Evolutionary conservation across 2,329 filamentous ascomycete species (phyloP), one percentile per base, ranked within the genome.

Genomic region (Cytospora leucostoma): DNA sequence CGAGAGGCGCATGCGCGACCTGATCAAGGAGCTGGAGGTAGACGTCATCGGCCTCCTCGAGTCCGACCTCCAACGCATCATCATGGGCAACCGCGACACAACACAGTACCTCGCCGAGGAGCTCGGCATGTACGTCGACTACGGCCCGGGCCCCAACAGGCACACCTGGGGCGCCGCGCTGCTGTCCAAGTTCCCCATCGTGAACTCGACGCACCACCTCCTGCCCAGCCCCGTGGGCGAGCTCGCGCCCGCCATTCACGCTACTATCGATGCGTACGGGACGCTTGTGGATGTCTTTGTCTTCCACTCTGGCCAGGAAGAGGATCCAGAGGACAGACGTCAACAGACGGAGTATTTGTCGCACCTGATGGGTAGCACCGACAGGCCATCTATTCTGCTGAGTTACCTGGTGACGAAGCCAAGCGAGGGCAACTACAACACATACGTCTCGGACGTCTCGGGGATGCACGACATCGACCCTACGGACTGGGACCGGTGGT

Each of bases 71-170:
- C 95, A 99, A 78, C 91, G 94, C 69, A 97, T 99, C 78, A 99
- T 99, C 80, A 99, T 98, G 95, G 95, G 95, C 72, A 99, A 98
- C 78, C 90, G 95, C 68, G 95, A 99, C 74, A 90, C 92, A 10
- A 97, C 95, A 1, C 95, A 98, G 74, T 96, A 92, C 77, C 84
- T 99, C 10, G 93, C 95, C 21, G 94, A 98, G 74, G 93, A 99
- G 69, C 84, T 99, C 12, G 95, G 95, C 70, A 99, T 99, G 95
- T 99, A 97, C 73, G 93, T 96, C 56, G 95, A 99, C 79, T 97
- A 93, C 72, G 95, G 95, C 61, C 95, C 95, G 35, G 95, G 95
- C 2, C 95, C 95, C 7, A 97, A 99, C 84, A 99, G 98, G 79
- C 95, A 99, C 79, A 99, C 95, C 0, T 99, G 95, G 95, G 95